phyloP scores from a whole-genome alignment of 106 monocot genomes.

The Apostasia ramifera region DNA sequence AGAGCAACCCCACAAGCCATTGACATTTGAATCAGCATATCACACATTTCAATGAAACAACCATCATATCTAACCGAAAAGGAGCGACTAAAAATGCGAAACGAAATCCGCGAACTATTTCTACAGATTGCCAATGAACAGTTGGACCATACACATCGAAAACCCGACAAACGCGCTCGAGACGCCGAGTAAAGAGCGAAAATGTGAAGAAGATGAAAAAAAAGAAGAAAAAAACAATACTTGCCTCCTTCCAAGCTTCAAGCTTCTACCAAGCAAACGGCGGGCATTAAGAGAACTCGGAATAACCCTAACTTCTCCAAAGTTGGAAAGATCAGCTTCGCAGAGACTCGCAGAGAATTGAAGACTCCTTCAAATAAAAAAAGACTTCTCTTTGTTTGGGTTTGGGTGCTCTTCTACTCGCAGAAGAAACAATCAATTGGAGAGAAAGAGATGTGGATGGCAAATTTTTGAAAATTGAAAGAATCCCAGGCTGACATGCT shows the following conservation, averaged over 20 bases:
- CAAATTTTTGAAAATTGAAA: no score
- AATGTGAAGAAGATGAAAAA: neutral
- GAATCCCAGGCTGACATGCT: no score
- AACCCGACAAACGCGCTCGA: neutral
- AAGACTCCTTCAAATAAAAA: no score
- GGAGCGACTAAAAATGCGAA: no score
- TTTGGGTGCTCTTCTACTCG: no score
- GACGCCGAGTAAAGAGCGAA: neutral
- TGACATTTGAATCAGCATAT: neutral
- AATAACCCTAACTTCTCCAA: slow-evolving; percentile 9
- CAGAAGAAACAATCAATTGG: no score
- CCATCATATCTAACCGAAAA: no score
- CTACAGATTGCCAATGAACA: neutral
- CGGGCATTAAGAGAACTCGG: neutral
- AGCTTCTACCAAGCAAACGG: neutral
- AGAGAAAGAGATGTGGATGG: no score
- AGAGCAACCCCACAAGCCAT: neutral
- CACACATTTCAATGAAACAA: no score
- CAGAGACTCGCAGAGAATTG: neutral
- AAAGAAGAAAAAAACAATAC: neutral
- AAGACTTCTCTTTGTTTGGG: no score
- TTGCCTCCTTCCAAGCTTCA: neutral
- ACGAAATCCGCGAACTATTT: neutral
- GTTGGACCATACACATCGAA: neutral
- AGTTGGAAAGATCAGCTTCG: slow-evolving; percentile 3